Conservation (phyloP, 1,139 yeast species). For the Arxiozyma bovina region DNA sequence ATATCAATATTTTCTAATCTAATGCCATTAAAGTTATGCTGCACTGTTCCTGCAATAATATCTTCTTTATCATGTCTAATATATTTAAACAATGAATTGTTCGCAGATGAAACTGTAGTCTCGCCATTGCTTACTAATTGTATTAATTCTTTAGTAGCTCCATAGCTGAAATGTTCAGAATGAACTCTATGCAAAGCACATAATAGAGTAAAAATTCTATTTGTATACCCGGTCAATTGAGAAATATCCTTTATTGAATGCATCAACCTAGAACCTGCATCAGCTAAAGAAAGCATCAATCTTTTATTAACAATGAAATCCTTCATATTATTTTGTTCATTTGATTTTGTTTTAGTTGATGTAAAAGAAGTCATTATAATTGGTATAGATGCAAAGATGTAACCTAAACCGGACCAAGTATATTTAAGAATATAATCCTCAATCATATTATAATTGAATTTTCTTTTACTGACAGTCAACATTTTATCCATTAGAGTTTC, state of each 20-base stretch:
- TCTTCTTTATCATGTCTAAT: constrained; percentile 9
- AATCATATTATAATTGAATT: constrained; percentile 56
- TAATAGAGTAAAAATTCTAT: constrained; percentile 68
- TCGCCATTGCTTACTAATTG: not conserved
- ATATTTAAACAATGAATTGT: not conserved
- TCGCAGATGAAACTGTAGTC: not conserved
- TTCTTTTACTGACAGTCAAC: constrained; percentile 36
- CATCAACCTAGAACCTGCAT: constrained; percentile 95
- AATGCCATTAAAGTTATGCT: constrained; percentile 67
- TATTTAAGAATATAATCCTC: constrained; percentile 86
- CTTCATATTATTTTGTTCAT: constrained; percentile 57
- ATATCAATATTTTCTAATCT: constrained; percentile 78
- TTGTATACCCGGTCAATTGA: constrained; percentile 84
- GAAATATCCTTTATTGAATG: constrained; percentile 90
- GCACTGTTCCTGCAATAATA: constrained; percentile 71
- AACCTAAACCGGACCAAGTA: constrained; percentile 93
- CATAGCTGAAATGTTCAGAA: constrained; percentile 57
- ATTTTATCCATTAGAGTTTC: constrained; percentile 46
- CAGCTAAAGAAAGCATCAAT: constrained; percentile 82
- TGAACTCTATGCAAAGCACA: constrained; percentile 77
- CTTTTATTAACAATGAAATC: constrained; percentile 87
- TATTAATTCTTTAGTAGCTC: constrained; percentile 30
- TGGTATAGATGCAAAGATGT: constrained; percentile 82
- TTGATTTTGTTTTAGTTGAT: constrained; percentile 27
- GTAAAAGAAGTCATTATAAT: constrained; percentile 45